A percentile compares a stretch with the other conserved stretches of the same genome.
Conservation (phyloP, 2,329 filamentous ascomycete species). For the Xylariales sp. region DNA sequence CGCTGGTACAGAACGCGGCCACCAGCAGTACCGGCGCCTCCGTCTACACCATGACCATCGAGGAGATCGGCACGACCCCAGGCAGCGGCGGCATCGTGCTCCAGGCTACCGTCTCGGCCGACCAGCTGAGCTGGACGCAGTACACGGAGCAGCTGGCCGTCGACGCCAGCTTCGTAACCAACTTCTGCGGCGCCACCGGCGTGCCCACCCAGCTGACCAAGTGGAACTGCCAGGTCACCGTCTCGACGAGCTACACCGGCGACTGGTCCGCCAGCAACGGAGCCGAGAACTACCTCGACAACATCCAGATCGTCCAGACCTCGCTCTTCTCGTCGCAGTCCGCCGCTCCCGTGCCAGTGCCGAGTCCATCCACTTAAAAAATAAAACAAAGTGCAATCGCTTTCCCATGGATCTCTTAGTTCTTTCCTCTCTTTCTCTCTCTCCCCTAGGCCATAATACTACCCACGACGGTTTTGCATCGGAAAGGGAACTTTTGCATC, state of each 20-base stretch:
- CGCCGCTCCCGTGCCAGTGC: too few species aligned
- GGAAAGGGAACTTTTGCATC: too few species aligned
- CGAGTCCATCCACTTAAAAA: too few species aligned
- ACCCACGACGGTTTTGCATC: too few species aligned
- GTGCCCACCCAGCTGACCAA: neutral
- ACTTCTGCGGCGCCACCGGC: neutral
- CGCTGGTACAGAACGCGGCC: neutral
- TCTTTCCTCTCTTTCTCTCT: too few species aligned
- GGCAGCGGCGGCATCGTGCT: slow-evolving; percentile 1
- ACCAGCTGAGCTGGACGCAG: neutral
- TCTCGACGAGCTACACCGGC: neutral
- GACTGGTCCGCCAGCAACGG: neutral
- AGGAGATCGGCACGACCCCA: neutral
- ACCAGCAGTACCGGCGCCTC: neutral
- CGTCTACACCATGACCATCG: neutral
- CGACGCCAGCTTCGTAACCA: neutral
- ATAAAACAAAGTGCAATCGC: neutral
- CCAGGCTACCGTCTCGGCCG: neutral
- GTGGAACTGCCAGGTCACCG: neutral
- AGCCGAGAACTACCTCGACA: neutral
- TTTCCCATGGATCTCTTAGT: too few species aligned
- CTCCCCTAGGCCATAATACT: too few species aligned
- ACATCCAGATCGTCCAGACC: neutral
- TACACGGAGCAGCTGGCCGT: neutral
- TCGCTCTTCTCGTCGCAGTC: too few species aligned